Percentiles rank a stretch among this genome's conserved stretches.
phyloP scores from a whole-genome alignment of 176 grass and related monocot genomes.

The Zea luxurians region DNA sequence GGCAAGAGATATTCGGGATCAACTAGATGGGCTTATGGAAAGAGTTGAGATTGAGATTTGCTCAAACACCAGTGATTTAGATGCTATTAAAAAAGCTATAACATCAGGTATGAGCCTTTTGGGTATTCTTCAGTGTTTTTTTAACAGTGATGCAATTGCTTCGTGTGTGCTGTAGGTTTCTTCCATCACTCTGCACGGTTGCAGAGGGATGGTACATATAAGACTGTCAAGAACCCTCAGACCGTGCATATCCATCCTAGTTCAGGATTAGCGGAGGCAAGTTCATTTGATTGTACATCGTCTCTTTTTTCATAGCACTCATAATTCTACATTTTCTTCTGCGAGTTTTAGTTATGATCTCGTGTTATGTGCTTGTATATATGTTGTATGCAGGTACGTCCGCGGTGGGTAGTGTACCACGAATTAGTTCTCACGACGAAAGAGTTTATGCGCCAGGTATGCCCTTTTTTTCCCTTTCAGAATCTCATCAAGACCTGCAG shows the following conservation, averaged over 20 bases:
- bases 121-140: neutral
- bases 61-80: slow-evolving; percentile 70
- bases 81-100: slow-evolving; percentile 81
- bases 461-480: neutral
- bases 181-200: slow-evolving; percentile 89
- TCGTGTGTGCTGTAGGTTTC: slow-evolving; percentile 58
- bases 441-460: slow-evolving; percentile 93
- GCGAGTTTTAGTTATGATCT: slow-evolving; percentile 28
- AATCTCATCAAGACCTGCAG: neutral
- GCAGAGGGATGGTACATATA: slow-evolving; percentile 89
- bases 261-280: slow-evolving; percentile 86
- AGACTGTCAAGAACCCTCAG: slow-evolving; percentile 84
- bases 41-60: slow-evolving; percentile 92
- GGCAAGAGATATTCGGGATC: slow-evolving; percentile 87
- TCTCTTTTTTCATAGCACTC: neutral
- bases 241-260: slow-evolving; percentile 89
- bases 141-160: slow-evolving; percentile 29
- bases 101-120: slow-evolving; percentile 64
- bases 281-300: slow-evolving; percentile 14
- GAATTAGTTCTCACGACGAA: slow-evolving; percentile 91
- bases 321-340: slow-evolving; percentile 10
- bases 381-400: slow-evolving; percentile 56
- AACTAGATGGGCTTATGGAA: slow-evolving; percentile 88
- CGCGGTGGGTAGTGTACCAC: slow-evolving; percentile 80
- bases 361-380: slow-evolving; percentile 16